Evolutionary conservation across 345 rosid species (phyloP).

Genomic region (Chamaenerion angustifolium): DNA sequence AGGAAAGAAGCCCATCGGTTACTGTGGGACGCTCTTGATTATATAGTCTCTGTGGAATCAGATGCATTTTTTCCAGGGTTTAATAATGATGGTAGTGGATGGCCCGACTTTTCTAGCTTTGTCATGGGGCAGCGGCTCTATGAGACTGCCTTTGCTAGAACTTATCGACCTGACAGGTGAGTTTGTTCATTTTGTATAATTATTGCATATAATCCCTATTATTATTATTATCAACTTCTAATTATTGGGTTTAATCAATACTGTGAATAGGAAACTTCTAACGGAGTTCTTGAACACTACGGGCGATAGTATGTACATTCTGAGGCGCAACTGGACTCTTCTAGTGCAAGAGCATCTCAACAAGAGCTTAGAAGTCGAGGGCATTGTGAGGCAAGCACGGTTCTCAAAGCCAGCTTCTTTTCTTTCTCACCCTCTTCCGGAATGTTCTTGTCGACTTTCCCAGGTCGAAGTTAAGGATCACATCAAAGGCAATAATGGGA

Average conservation of each 20-base stretch:
- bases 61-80: slow-evolving; percentile 90
- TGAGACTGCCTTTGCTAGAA: slow-evolving; percentile 72
- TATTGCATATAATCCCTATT: neutral
- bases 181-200: neutral
- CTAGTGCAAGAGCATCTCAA: slow-evolving; percentile 66
- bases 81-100: slow-evolving; percentile 66
- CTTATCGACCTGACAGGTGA: slow-evolving; percentile 88
- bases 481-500: slow-evolving; percentile 8
- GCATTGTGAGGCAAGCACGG: slow-evolving; percentile 55
- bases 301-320: slow-evolving; percentile 64
- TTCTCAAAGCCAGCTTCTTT: slow-evolving; percentile 54
- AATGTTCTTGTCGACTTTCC: slow-evolving; percentile 76
- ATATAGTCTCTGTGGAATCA: slow-evolving; percentile 71
- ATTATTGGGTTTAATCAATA: slow-evolving; percentile 1
- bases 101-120: slow-evolving; percentile 93
- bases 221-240: too few species aligned
- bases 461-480: slow-evolving; percentile 27
- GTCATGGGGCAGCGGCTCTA: slow-evolving; percentile 96
- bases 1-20: slow-evolving; percentile 82
- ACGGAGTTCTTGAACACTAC: slow-evolving; percentile 40
- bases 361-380: slow-evolving; percentile 64
- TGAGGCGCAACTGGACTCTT: slow-evolving; percentile 65
- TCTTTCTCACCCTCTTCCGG: slow-evolving; percentile 87
- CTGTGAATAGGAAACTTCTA: slow-evolving; percentile 49
- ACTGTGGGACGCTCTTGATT: slow-evolving; percentile 96